These are phyloP conservation scores for Areca catechu DNA, from an alignment of 176 grass and related monocot genomes.

Conservation along the genomic window DNA sequence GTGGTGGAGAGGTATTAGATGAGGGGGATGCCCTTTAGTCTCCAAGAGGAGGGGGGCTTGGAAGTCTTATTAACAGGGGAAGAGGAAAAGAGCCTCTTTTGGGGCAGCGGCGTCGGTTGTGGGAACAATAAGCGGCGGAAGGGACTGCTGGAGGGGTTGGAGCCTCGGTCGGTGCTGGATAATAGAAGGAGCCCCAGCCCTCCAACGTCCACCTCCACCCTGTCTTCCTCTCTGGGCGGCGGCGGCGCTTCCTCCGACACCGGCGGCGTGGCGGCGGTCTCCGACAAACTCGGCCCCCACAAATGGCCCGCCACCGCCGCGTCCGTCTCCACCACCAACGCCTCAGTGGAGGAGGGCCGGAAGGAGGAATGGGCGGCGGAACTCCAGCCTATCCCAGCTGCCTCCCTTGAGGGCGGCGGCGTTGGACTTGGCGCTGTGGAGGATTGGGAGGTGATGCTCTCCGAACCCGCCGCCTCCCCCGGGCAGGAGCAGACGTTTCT, in stretches of 20 bases:
- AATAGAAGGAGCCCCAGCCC: constrained; percentile 71
- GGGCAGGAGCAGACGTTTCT: constrained; percentile 28
- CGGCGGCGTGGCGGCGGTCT: constrained; percentile 11
- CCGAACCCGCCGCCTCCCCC: constrained; percentile 13
- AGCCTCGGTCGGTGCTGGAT: constrained; percentile 91
- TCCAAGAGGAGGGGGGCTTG: constrained; percentile 40
- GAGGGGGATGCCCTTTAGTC: constrained; percentile 66
- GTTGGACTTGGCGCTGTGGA: too few species aligned
- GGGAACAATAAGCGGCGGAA: constrained; percentile 14
- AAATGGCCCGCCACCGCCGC: constrained; percentile 18
- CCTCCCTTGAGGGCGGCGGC: too few species aligned
- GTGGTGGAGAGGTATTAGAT: constrained; percentile 51
- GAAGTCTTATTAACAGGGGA: constrained; percentile 11
- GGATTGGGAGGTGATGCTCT: constrained; percentile 12
- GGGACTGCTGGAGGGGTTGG: constrained; percentile 31
- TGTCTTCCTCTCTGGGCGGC: constrained; percentile 70
- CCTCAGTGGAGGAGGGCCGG: too few species aligned
- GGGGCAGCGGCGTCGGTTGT: not conserved
- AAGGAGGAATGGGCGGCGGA: too few species aligned
- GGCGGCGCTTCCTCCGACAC: constrained; percentile 24
- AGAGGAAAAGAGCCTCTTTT: constrained; percentile 10
- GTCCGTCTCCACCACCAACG: not conserved
- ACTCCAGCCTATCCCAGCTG: too few species aligned
- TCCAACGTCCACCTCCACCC: constrained; percentile 47
- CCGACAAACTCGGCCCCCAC: constrained; percentile 5